These are phyloP conservation scores for Lobulomyces angularis DNA, from an alignment of 192 early-diverging fungal genomes.

Conservation along the genomic window DNA sequence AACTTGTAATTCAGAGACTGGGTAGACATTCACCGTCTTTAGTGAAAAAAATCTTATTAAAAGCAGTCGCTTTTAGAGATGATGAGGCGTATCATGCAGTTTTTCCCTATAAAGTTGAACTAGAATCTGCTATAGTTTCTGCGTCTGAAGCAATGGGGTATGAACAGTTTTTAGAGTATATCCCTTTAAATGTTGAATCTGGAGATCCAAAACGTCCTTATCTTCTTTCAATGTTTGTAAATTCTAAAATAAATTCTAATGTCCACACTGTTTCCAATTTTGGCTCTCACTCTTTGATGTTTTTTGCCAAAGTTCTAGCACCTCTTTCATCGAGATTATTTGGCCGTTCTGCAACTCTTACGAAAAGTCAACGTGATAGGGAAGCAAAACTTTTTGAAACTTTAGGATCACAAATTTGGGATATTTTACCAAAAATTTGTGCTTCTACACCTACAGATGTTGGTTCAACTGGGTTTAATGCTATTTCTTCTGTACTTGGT, in stretches of 20 bases:
- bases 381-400: slow-evolving; percentile 82
- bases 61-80: slow-evolving; percentile 68
- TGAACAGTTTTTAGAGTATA: slow-evolving; percentile 52
- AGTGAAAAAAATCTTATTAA: slow-evolving; percentile 41
- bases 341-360: slow-evolving; percentile 5
- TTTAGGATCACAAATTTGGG: slow-evolving; percentile 78
- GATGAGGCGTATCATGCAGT: slow-evolving; percentile 41
- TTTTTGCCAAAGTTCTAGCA: slow-evolving; percentile 56
- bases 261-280: slow-evolving; percentile 1
- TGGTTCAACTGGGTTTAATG: slow-evolving; percentile 9
- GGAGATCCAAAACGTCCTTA: slow-evolving; percentile 66
- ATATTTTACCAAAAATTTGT: slow-evolving; percentile 72
- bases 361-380: slow-evolving; percentile 8
- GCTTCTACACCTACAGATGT: slow-evolving; percentile 66
- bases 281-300: slow-evolving; percentile 42
- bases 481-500: slow-evolving; percentile 60
- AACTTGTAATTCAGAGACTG: slow-evolving; percentile 34
- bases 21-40: slow-evolving; percentile 43
- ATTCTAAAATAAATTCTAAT: slow-evolving; percentile 31
- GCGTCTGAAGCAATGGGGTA: slow-evolving; percentile 74
- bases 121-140: slow-evolving; percentile 67
- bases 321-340: slow-evolving; percentile 38
- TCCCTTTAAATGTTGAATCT: slow-evolving; percentile 76
- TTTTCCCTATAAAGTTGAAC: slow-evolving; percentile 73
- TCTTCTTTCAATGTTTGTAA: slow-evolving; percentile 71